Evolutionary conservation across 495 filamentous ascomycete genomes (phyloP), one percentile per base, ranked within the genome.

Genomic region (Evansstolkia leycettana): DNA sequence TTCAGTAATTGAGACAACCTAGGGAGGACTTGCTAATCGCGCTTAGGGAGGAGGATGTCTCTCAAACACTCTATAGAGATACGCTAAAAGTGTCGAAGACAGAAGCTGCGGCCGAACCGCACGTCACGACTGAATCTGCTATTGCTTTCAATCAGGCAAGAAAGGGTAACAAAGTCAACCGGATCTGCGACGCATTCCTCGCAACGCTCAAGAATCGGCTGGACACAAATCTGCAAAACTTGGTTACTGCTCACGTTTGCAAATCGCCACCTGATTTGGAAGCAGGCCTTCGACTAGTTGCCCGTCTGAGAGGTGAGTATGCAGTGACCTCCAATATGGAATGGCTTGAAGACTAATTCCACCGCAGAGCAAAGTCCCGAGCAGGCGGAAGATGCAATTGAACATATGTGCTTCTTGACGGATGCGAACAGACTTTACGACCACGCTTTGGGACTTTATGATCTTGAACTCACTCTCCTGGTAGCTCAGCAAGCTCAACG

Each of bases 401-500:
- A 92, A 50, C 90, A 98, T 45, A 94, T 96, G 43, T 95, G 86
- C 65, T 98, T 95, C 62, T 67, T 98, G 28, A 83, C 85, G 0
- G 90, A 98, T 58, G 78, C 90, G 13, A 90, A 94, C 50, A 75
- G 73, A 34, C 72, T 98, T n/a, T 98, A 90, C 48, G 83, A 94
- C 39, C 79, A 84, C 38, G 82, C 90, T 5, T 65, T 98, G 11
- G 88, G 88, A 15, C 60, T 96, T 2, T 95, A 98, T 50, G 75
- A 94, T 48, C 70, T 98, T 2, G 89, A 94, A 24, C 74, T 96
- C 23, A 80, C 87, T 6, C 64, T 98, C 9, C 64, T 93, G 32
- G 81, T 98, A 27, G 90, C 92, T 4, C 90, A 98, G 48, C 85
- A 94, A 54, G 89, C 88, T 10, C 90, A 98, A 57, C 84, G 86